A percentile compares a stretch with the other conserved stretches of the same genome.
These are phyloP conservation scores for Hymenotorrendiella dingleyae DNA, from an alignment of 2,329 filamentous ascomycete genomes.

Conservation along the genomic window DNA sequence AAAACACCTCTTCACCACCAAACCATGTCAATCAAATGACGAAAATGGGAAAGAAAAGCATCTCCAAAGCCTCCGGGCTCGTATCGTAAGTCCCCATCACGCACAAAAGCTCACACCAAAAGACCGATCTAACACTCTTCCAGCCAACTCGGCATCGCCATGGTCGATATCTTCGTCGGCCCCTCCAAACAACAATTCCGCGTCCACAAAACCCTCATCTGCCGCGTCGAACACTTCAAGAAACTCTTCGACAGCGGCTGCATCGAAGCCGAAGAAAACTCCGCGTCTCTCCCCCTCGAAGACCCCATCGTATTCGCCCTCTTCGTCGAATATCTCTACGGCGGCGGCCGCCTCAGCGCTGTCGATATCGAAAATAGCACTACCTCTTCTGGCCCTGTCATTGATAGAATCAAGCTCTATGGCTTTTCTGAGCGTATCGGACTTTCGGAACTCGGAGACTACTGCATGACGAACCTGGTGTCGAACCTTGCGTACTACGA, in stretches of 20 bases:
- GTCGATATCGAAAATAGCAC: constrained; percentile 6
- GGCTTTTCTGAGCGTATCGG: constrained; percentile 5
- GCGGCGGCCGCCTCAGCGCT: background rate
- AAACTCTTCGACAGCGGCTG: constrained; percentile 17
- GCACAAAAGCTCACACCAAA: too few species aligned
- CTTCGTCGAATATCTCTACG: constrained; percentile 16
- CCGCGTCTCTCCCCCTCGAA: constrained; percentile 12
- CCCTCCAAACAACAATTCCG: constrained; percentile 4
- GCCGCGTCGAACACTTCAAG: constrained; percentile 13
- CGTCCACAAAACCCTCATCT: constrained; percentile 15
- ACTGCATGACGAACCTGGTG: constrained; percentile 8
- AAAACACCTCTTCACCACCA: too few species aligned
- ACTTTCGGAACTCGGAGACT: constrained; percentile 1
- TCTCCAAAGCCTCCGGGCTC: background rate
- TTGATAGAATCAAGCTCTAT: constrained; percentile 7
- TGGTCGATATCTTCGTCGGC: constrained; percentile 10
- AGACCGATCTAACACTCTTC: background rate
- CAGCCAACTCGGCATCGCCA: constrained; percentile 8
- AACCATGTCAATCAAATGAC: background rate
- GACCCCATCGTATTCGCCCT: constrained; percentile 12
- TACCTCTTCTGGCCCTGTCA: background rate
- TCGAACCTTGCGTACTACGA: constrained; percentile 5
- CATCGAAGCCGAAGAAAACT: constrained; percentile 8
- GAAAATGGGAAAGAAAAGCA: background rate
- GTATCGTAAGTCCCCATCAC: constrained; percentile 1